Evolutionary conservation across 768 basidiomycete species (phyloP).

Genomic region (Nevesoporus exiguus): DNA sequence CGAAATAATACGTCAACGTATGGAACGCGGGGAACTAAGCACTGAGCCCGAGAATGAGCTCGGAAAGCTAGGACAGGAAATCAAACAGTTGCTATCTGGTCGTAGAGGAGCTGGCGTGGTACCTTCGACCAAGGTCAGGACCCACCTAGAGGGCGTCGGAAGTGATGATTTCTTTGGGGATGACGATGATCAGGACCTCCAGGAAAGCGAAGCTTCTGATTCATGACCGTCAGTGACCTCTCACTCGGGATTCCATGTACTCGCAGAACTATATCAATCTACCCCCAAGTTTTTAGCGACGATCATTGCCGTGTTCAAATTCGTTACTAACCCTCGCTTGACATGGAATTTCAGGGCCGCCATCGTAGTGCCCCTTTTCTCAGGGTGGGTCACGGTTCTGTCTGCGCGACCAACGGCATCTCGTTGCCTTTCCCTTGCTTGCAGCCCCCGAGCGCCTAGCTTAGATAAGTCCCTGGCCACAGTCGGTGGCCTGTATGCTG

Average conservation of each 20-base stretch:
- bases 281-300: background rate
- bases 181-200: constrained; percentile 20
- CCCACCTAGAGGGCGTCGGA: constrained; percentile 12
- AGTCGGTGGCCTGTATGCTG: background rate
- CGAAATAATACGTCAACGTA: constrained; percentile 52
- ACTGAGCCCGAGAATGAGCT: constrained; percentile 55
- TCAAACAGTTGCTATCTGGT: background rate
- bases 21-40: constrained; percentile 57
- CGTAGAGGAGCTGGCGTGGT: background rate
- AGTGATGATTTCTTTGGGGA: constrained; percentile 31
- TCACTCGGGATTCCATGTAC: constrained; percentile 47
- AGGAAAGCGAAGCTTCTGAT: constrained; percentile 16
- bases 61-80: constrained; percentile 8
- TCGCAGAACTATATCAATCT: constrained; percentile 60
- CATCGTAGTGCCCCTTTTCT: no score
- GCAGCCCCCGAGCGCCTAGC: background rate
- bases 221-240: background rate
- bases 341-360: background rate
- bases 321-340: no score
- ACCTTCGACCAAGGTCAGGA: constrained; percentile 4
- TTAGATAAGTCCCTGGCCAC: background rate
- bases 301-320: no score
- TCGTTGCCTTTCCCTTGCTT: background rate
- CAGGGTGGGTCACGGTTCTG: background rate
- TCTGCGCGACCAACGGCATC: background rate